Conservation (phyloP, 148 eudicot genomes). For the Vaccinium darrowii region DNA sequence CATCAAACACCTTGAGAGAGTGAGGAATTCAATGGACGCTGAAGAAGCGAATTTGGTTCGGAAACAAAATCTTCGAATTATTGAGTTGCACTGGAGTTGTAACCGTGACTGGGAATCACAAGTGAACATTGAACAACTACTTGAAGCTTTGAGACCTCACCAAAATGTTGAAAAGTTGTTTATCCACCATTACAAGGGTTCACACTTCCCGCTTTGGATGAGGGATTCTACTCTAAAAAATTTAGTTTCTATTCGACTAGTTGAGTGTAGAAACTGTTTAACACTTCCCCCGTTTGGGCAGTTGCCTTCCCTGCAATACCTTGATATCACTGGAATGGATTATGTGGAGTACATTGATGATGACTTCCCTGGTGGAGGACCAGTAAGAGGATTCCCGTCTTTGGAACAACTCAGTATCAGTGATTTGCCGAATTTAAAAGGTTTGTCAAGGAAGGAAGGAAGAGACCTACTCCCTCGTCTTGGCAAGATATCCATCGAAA, state of each 20-base stretch:
- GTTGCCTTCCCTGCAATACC: neutral
- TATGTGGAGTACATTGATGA: neutral
- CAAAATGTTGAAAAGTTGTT: neutral
- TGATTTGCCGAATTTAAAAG: conserved; percentile 3
- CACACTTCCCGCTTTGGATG: neutral
- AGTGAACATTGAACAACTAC: neutral
- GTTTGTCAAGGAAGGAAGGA: conserved; percentile 7
- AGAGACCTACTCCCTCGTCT: conserved; percentile 1
- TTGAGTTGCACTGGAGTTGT: neutral
- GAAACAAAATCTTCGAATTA: neutral
- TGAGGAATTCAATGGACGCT: neutral
- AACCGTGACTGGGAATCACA: neutral
- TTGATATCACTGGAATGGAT: neutral
- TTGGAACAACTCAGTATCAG: neutral
- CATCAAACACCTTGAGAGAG: conserved; percentile 7
- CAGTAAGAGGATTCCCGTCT: neutral
- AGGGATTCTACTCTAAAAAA: neutral
- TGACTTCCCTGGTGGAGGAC: neutral
- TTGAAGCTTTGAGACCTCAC: conserved; percentile 1
- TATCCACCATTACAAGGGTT: neutral
- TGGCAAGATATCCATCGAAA: accelerated
- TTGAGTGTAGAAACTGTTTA: neutral
- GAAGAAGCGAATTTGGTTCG: neutral
- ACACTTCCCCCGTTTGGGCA: neutral
- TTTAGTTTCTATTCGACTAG: neutral